Evolutionary conservation across 495 filamentous ascomycete species (phyloP).

Genomic region (Tuber umbilicatum): DNA sequence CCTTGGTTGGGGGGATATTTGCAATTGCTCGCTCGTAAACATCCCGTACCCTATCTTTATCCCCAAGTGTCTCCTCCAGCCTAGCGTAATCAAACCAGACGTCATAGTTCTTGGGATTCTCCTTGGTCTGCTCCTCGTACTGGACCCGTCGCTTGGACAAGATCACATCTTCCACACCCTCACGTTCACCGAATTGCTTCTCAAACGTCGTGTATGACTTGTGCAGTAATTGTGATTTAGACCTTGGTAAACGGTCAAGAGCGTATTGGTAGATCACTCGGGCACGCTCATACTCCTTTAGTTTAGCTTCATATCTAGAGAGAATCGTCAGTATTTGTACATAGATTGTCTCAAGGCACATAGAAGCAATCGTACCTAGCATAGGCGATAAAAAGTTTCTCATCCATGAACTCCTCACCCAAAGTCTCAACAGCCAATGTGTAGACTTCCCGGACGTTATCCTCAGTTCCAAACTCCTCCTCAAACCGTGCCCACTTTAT

Average conservation of each 20-base stretch:
- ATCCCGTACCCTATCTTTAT: constrained; percentile 75
- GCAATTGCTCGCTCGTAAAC: constrained; percentile 95
- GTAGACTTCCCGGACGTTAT: constrained; percentile 87
- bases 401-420: constrained; percentile 94
- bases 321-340: constrained; percentile 8
- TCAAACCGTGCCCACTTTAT: constrained; percentile 98
- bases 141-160: constrained; percentile 87
- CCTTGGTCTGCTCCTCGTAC: constrained; percentile 87
- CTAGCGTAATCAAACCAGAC: constrained; percentile 93
- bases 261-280: constrained; percentile 95
- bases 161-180: constrained; percentile 93
- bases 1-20: constrained; percentile 88
- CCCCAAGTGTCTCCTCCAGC: constrained; percentile 75
- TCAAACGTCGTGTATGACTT: constrained; percentile 95
- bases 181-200: constrained; percentile 91
- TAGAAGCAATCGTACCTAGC: constrained; percentile 48
- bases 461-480: constrained; percentile 85
- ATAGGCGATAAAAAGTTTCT: constrained; percentile 88
- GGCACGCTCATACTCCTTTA: constrained; percentile 93
- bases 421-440: constrained; percentile 81
- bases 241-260: constrained; percentile 80
- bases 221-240: constrained; percentile 76
- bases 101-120: constrained; percentile 91
- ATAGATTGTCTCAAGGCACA: neutral
- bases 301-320: constrained; percentile 69